A percentile compares a stretch with the other conserved stretches of the same genome.
These are phyloP conservation scores for Monilinia polystroma DNA, from an alignment of 2,329 filamentous ascomycete species.

Conservation along the genomic window DNA sequence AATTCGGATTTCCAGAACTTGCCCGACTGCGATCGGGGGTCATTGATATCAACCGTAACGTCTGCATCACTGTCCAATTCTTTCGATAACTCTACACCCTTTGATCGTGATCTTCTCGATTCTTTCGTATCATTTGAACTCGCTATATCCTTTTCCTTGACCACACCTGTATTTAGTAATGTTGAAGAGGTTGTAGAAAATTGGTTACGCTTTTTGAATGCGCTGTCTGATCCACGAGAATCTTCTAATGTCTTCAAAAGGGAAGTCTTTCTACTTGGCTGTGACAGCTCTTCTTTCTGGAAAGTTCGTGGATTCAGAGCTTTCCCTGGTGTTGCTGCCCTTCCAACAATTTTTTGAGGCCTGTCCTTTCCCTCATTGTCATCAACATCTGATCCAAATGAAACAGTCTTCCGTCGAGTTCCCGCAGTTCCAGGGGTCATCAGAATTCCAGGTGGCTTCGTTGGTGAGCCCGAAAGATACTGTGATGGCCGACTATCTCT, in stretches of 20 bases:
- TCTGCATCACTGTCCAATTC: constrained; percentile 51
- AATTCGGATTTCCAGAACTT: constrained; percentile 80
- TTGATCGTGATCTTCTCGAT: constrained; percentile 22
- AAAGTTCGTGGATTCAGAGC: constrained; percentile 36
- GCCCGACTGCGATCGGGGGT: constrained; percentile 72
- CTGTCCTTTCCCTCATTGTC: constrained; percentile 34
- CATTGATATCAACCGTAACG: constrained; percentile 67
- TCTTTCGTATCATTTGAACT: constrained; percentile 1
- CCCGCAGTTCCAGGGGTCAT: constrained; percentile 63
- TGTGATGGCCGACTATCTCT: constrained; percentile 33
- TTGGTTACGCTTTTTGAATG: constrained; percentile 22
- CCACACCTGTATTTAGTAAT: constrained; percentile 15
- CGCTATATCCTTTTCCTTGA: constrained; percentile 2
- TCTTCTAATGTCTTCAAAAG: constrained; percentile 50
- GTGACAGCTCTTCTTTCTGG: constrained; percentile 27
- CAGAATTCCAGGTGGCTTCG: constrained; percentile 52
- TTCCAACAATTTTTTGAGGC: constrained; percentile 25
- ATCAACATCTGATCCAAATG: constrained; percentile 58
- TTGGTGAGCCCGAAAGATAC: constrained; percentile 37
- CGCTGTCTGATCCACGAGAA: constrained; percentile 40
- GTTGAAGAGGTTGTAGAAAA: constrained; percentile 10
- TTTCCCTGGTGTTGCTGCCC: constrained; percentile 39
- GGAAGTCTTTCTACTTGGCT: constrained; percentile 44
- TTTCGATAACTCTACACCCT: constrained; percentile 26
- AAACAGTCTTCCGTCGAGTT: constrained; percentile 62